Conservation (phyloP, 345 rosid species). For the Alliaria petiolata region DNA sequence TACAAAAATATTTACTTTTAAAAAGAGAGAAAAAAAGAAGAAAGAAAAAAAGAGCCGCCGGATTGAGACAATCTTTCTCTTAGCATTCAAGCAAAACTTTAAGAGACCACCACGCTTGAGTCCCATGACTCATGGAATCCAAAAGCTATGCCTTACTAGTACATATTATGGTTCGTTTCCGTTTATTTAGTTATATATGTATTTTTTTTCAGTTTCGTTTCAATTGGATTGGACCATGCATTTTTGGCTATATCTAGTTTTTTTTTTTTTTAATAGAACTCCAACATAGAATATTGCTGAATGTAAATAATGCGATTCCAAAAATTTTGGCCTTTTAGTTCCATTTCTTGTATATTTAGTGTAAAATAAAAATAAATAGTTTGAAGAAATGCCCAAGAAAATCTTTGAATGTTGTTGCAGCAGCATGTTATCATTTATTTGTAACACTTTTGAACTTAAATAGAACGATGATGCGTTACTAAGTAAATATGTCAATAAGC, state of each 20-base stretch:
- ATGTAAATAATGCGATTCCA: neutral
- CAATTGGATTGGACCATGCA: constrained; percentile 25
- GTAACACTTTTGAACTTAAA: neutral
- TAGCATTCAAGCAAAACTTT: constrained; percentile 30
- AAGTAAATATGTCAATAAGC: neutral
- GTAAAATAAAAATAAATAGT: neutral
- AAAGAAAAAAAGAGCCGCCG: neutral
- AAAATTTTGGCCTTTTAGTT: neutral
- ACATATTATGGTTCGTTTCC: constrained; percentile 12
- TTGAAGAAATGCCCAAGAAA: too few relatives aligned
- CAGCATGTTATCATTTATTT: neutral
- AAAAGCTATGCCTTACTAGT: constrained; percentile 7
- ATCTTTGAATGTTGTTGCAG: neutral
- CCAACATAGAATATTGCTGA: too few relatives aligned
- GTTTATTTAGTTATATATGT: constrained; percentile 29
- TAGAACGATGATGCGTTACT: neutral
- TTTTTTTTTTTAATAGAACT: too few relatives aligned
- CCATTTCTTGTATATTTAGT: neutral
- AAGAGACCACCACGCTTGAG: constrained; percentile 5
- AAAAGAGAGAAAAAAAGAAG: neutral
- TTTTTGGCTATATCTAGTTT: neutral
- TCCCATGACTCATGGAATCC: constrained; percentile 23
- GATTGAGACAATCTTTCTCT: constrained; percentile 22
- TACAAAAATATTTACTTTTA: neutral
- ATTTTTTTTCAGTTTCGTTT: neutral